Evolutionary conservation across 805 yeast genomes (phyloP), one percentile per base, ranked within the genome.

Genomic region (Phaffomyces antillensis): DNA sequence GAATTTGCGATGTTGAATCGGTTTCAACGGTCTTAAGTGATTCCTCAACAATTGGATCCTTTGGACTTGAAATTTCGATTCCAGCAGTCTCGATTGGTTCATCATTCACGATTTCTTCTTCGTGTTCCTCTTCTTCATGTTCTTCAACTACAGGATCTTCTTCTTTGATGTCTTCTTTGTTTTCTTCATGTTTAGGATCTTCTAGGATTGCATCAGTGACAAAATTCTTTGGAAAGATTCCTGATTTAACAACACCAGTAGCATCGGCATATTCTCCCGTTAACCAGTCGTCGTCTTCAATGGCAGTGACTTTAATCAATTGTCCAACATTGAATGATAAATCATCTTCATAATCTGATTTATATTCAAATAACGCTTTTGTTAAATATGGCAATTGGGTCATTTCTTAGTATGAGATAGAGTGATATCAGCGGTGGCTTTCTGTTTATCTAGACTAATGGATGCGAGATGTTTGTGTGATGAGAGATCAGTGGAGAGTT

Each of bases 281-380:
- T 59, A 77, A 84, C 98, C 98, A 93, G 51, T 90, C 96, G 7
- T 81, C 95, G 62, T 91, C 97, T 53, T 88, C 96, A 43, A 86
- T 71, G 34, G 77, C 79, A 6, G 82, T 79, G 25, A 91, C 96
- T 4, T 79, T 76, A 52, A 91, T 82, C 26, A 75, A 52, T 60
- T 85, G 88, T 18, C 85, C 90, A 5, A 69, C 76, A 0, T 63
- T 61, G 54, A 91, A 90, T 31, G 75, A 70, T 59, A 91, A 73
- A 62, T 91, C 99, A 61, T 93, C 98, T 26, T 81, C 87, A 51
- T 79, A 87, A 42, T 82, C 87, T 5, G 83, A 76, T 36, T 64
- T 59, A 65, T 85, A 86, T 41, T 81, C 84, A 55, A 71, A 85
- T 31, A 82, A 60, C 4, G 96, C 85, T 56, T 71, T 71, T 2